These are phyloP conservation scores for Septoria linicola DNA, from an alignment of 2,329 filamentous ascomycete genomes.

Conservation along the genomic window DNA sequence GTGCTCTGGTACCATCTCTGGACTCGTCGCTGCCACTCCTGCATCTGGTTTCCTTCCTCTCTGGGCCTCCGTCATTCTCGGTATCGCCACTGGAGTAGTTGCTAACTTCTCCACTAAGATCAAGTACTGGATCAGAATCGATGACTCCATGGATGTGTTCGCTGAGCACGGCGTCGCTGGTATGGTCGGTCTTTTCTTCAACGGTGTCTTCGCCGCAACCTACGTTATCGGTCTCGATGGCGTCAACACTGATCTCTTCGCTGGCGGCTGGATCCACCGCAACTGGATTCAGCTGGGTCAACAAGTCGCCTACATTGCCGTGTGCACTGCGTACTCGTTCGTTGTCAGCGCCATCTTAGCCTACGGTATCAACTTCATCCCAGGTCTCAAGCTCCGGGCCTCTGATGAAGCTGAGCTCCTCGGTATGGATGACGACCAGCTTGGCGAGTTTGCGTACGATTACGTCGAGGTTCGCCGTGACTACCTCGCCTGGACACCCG, in stretches of 20 bases:
- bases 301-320: constrained; percentile 73
- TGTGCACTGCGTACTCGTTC: constrained; percentile 67
- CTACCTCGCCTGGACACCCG: constrained; percentile 83
- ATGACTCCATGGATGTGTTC: constrained; percentile 88
- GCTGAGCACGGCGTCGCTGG: constrained; percentile 85
- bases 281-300: constrained; percentile 74
- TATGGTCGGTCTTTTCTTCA: constrained; percentile 76
- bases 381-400: constrained; percentile 75
- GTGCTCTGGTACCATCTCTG: constrained; percentile 85
- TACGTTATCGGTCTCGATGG: constrained; percentile 74
- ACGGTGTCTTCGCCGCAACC: constrained; percentile 68
- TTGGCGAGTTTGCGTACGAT: constrained; percentile 86
- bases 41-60: constrained; percentile 75
- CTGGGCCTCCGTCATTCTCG: constrained; percentile 62
- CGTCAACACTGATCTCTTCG: constrained; percentile 59
- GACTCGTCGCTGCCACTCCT: constrained; percentile 83
- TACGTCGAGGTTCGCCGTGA: constrained; percentile 86
- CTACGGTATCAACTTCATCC: constrained; percentile 70
- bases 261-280: constrained; percentile 72
- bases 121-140: constrained; percentile 74
- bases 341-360: constrained; percentile 71
- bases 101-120: constrained; percentile 87
- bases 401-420: constrained; percentile 79
- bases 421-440: constrained; percentile 87
- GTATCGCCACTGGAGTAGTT: constrained; percentile 62